Percentiles rank a stretch among this genome's conserved stretches.
Evolutionary conservation across 2,329 filamentous ascomycete genomes (phyloP).

Genomic region (Pseudonectria buxi): DNA sequence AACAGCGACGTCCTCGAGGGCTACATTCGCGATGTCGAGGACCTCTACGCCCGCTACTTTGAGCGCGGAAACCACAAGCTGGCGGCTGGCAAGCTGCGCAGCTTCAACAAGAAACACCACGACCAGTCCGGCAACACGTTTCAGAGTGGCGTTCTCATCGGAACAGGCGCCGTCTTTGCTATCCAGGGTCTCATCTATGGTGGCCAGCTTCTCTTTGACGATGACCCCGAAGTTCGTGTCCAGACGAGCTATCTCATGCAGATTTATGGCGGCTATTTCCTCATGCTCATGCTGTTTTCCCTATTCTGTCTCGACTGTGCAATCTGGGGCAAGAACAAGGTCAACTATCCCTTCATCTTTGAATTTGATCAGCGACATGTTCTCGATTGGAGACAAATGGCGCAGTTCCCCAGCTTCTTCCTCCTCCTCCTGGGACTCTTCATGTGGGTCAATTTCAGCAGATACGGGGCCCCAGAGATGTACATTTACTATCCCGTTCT

Average conservation of each 20-base stretch:
- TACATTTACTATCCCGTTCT: conserved; percentile 85
- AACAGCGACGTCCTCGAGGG: conserved; percentile 78
- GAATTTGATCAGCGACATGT: conserved; percentile 85
- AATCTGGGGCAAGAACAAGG: conserved; percentile 74
- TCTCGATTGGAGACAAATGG: conserved; percentile 82
- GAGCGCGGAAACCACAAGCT: conserved; percentile 90
- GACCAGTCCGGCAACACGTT: conserved; percentile 54
- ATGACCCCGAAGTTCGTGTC: conserved; percentile 39
- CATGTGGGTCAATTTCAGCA: conserved; percentile 83
- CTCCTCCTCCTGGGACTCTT: conserved; percentile 70
- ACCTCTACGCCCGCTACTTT: conserved; percentile 91
- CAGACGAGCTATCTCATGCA: conserved; percentile 69
- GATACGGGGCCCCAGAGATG: conserved; percentile 57
- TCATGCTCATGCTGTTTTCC: conserved; percentile 71
- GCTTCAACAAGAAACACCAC: conserved; percentile 52
- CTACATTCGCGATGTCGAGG: conserved; percentile 75
- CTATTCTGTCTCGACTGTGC: conserved; percentile 83
- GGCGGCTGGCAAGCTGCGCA: conserved; percentile 78
- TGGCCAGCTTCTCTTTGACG: conserved; percentile 42
- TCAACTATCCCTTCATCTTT: conserved; percentile 96
- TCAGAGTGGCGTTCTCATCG: conserved; percentile 59
- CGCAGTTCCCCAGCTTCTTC: conserved; percentile 82
- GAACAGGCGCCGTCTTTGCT: conserved; percentile 58
- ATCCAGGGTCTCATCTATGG: conserved; percentile 61
- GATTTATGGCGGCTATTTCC: conserved; percentile 88